Conservation (phyloP, 352 stramenopile genomes). For the Pythium myriotylum region DNA sequence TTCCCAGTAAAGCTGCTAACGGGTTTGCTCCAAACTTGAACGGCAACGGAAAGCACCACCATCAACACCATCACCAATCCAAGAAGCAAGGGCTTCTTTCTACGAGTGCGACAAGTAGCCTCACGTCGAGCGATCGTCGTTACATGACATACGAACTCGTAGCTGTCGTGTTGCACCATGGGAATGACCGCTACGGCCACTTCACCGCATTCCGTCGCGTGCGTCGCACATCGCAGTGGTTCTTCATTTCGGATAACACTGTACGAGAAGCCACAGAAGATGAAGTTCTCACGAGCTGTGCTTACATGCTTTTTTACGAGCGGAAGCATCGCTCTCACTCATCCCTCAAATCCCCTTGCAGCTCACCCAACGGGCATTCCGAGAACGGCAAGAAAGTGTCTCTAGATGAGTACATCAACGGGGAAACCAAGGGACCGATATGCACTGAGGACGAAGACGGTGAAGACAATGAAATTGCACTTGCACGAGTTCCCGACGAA, state of each 20-base stretch:
- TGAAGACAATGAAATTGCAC: slow-evolving; percentile 16
- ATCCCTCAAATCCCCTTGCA: not conserved
- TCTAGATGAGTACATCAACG: too few species aligned
- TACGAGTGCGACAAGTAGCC: not conserved
- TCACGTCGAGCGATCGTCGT: slow-evolving; percentile 23
- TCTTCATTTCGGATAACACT: slow-evolving; percentile 84
- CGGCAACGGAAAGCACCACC: slow-evolving; percentile 10
- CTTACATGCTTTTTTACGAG: slow-evolving; percentile 93
- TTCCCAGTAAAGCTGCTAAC: slow-evolving; percentile 16
- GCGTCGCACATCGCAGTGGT: slow-evolving; percentile 61
- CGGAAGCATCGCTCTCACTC: slow-evolving; percentile 48
- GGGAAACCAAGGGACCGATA: too few species aligned
- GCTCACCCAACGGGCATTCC: slow-evolving; percentile 7
- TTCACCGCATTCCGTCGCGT: slow-evolving; percentile 85
- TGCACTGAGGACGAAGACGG: slow-evolving; percentile 15
- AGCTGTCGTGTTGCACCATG: slow-evolving; percentile 85
- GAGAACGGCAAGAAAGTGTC: not conserved
- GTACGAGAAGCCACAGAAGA: slow-evolving; percentile 57
- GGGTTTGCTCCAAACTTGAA: slow-evolving; percentile 16
- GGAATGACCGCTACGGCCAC: slow-evolving; percentile 84
- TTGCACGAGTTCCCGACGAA: slow-evolving; percentile 27
- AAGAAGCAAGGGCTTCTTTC: not conserved
- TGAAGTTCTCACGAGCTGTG: slow-evolving; percentile 76
- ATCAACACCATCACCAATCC: too few species aligned
- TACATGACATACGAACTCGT: slow-evolving; percentile 73